These are phyloP conservation scores for Calvatia gigantea DNA, from an alignment of 768 basidiomycete species.

Conservation along the genomic window DNA sequence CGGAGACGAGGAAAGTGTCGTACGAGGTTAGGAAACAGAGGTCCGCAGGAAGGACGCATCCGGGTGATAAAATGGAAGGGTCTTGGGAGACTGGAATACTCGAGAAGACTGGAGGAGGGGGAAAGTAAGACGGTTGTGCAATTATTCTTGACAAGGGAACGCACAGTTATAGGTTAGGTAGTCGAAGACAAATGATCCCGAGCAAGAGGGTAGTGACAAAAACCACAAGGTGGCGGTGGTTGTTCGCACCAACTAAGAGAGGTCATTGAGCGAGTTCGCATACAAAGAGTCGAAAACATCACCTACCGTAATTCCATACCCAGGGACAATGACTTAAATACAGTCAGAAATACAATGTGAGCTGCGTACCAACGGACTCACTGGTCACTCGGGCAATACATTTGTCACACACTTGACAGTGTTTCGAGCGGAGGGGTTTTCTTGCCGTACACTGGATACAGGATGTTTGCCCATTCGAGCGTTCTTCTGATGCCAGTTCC, in stretches of 20 bases:
- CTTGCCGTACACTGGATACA: constrained; percentile 95
- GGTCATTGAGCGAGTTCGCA: not conserved
- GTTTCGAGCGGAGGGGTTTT: constrained; percentile 91
- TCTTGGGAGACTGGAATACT: constrained; percentile 33
- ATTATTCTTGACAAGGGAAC: constrained; percentile 27
- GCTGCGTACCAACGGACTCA: constrained; percentile 42
- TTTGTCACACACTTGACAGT: constrained; percentile 88
- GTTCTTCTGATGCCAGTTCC: constrained; percentile 81
- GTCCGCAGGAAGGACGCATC: constrained; percentile 64
- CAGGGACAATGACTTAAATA: constrained; percentile 87
- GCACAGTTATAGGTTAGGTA: constrained; percentile 80
- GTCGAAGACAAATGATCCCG: constrained; percentile 78
- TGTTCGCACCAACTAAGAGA: constrained; percentile 81
- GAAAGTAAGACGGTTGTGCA: not conserved
- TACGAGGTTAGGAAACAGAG: constrained; percentile 69
- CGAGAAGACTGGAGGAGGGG: constrained; percentile 48
- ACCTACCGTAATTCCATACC: constrained; percentile 97
- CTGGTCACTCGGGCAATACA: constrained; percentile 95
- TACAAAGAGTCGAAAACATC: not conserved
- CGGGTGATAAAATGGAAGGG: constrained; percentile 42
- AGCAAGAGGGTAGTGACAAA: constrained; percentile 85
- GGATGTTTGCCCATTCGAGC: constrained; percentile 93
- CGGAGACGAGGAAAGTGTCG: constrained; percentile 86
- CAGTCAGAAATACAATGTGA: constrained; percentile 5
- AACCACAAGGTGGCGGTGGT: constrained; percentile 94